Evolutionary conservation across 495 filamentous ascomycete species (phyloP).

Genomic region (Peziza echinospora): DNA sequence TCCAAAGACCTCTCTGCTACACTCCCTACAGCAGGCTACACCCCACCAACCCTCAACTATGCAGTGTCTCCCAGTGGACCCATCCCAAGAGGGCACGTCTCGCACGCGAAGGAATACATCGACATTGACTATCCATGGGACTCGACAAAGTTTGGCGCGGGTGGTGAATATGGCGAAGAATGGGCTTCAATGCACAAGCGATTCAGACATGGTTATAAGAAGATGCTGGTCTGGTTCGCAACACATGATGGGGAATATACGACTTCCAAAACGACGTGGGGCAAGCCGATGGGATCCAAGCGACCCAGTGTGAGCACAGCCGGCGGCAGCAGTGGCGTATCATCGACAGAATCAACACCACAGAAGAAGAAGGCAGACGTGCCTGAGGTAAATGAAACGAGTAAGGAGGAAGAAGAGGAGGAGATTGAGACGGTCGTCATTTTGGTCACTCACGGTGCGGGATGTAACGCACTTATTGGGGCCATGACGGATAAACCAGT

Average conservation of each 20-base stretch:
- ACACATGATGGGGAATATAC: slow-evolving; percentile 25
- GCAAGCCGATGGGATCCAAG: not conserved
- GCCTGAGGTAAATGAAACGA: not conserved
- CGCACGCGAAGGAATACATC: slow-evolving; percentile 73
- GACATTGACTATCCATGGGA: slow-evolving; percentile 89
- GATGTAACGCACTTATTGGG: slow-evolving; percentile 87
- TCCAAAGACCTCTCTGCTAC: not conserved
- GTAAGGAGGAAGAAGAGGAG: slow-evolving; percentile 27
- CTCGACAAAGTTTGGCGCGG: slow-evolving; percentile 76
- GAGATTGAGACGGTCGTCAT: slow-evolving; percentile 62
- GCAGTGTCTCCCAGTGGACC: slow-evolving; percentile 56
- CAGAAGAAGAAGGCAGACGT: not conserved
- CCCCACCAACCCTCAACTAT: slow-evolving; percentile 58
- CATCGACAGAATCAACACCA: slow-evolving; percentile 8
- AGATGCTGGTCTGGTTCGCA: slow-evolving; percentile 64
- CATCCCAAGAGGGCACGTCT: slow-evolving; percentile 71
- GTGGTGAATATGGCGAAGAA: slow-evolving; percentile 76
- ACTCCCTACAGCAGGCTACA: slow-evolving; percentile 29
- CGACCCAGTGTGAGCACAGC: not conserved
- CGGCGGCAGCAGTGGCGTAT: not conserved
- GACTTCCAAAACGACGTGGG: slow-evolving; percentile 17
- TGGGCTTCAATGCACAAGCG: slow-evolving; percentile 88
- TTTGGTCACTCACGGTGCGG: slow-evolving; percentile 89
- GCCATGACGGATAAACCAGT: slow-evolving; percentile 75
- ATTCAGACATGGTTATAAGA: slow-evolving; percentile 53